These are phyloP conservation scores for Rutidosis leptorrhynchoides DNA, from an alignment of 129 eudicot species.

Conservation along the genomic window DNA sequence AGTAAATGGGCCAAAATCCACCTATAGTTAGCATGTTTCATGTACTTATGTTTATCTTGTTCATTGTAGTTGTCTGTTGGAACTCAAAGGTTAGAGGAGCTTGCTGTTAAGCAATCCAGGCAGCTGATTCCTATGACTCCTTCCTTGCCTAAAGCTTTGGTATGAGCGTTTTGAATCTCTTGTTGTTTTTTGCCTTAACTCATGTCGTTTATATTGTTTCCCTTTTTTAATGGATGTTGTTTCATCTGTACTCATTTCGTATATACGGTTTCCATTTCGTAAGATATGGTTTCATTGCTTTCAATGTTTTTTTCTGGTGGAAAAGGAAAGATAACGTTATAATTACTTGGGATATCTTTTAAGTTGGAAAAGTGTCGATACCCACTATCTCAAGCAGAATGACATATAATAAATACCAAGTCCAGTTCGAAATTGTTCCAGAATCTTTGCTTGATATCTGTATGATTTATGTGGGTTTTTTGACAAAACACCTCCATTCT, in stretches of 20 bases:
- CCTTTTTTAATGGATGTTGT: background rate
- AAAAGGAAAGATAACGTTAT: background rate
- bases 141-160: slow-evolving; percentile 73
- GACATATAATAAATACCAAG: background rate
- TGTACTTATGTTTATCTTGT: slow-evolving; percentile 27
- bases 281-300: slow-evolving; percentile 1
- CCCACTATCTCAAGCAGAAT: background rate
- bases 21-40: background rate
- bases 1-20: background rate
- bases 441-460: background rate
- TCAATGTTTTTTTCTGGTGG: background rate
- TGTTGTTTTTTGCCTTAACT: slow-evolving; percentile 17
- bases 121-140: slow-evolving; percentile 88
- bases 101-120: slow-evolving; percentile 78
- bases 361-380: background rate
- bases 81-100: slow-evolving; percentile 79
- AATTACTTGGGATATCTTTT: background rate
- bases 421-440: background rate
- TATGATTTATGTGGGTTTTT: background rate
- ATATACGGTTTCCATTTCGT: background rate
- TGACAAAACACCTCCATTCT: background rate
- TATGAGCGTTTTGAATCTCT: slow-evolving; percentile 27
- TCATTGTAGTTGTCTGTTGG: slow-evolving; percentile 51
- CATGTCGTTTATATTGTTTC: background rate
- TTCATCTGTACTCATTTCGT: background rate